Percentiles rank a stretch among this genome's conserved stretches.
phyloP scores from a whole-genome alignment of 495 filamentous ascomycete species.

The Penicillium ucsense region DNA sequence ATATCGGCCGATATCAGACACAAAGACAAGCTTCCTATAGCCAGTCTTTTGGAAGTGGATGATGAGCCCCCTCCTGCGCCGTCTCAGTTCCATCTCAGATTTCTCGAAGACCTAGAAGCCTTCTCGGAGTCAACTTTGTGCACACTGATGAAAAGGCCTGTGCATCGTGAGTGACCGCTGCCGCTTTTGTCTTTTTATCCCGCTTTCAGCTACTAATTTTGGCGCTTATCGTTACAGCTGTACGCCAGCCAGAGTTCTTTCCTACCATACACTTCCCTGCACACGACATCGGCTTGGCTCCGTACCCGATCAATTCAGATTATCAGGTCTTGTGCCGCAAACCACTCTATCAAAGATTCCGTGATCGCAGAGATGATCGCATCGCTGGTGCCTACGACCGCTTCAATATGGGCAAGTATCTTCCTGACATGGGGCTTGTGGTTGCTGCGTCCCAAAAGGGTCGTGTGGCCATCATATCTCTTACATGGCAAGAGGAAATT shows the following conservation, averaged over 20 bases:
- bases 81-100: constrained; percentile 1
- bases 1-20: background rate
- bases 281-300: constrained; percentile 47
- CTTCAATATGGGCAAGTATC: constrained; percentile 63
- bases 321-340: constrained; percentile 37
- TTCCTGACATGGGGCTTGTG: constrained; percentile 72
- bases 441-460: constrained; percentile 65
- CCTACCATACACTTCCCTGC: constrained; percentile 51
- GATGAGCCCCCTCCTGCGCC: constrained; percentile 3
- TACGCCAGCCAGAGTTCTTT: constrained; percentile 15
- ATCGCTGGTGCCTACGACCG: constrained; percentile 42
- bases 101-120: background rate
- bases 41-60: constrained; percentile 11
- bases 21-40: background rate
- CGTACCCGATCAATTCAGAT: constrained; percentile 33
- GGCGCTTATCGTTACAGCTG: constrained; percentile 1
- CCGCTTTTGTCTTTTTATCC: no score
- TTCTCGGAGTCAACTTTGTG: background rate
- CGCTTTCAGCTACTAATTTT: no score
- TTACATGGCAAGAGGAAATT: constrained; percentile 42
- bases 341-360: constrained; percentile 36
- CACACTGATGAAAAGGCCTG: background rate
- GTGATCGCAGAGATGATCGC: constrained; percentile 26
- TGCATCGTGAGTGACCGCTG: constrained; percentile 10
- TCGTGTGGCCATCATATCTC: constrained; percentile 60